These are phyloP conservation scores for Botrytis porri DNA, from an alignment of 2,329 filamentous ascomycete genomes.

Conservation along the genomic window DNA sequence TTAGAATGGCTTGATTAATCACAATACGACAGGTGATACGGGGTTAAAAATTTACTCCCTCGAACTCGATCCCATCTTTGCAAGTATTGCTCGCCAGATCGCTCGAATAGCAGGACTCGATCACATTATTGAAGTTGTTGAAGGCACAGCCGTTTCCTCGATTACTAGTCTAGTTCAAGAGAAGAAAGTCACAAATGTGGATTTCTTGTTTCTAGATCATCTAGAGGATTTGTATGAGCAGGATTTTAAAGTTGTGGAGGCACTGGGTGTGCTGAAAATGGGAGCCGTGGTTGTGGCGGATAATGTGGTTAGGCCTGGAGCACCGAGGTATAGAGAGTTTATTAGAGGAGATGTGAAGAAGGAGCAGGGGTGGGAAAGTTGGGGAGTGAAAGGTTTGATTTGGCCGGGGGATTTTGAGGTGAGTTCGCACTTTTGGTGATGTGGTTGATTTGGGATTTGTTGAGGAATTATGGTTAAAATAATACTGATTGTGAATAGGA, in stretches of 20 bases:
- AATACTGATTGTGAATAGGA: slow-evolving; percentile 10
- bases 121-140: slow-evolving; percentile 64
- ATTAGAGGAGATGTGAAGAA: slow-evolving; percentile 49
- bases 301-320: slow-evolving; percentile 68
- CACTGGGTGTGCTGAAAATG: slow-evolving; percentile 58
- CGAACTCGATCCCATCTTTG: slow-evolving; percentile 70
- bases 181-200: slow-evolving; percentile 55
- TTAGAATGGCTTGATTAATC: neutral
- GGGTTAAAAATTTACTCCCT: slow-evolving; percentile 58
- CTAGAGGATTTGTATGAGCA: slow-evolving; percentile 70
- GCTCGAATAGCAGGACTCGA: slow-evolving; percentile 68
- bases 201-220: slow-evolving; percentile 76
- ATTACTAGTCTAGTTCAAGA: slow-evolving; percentile 55
- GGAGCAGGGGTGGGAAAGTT: slow-evolving; percentile 27
- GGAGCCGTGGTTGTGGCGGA: slow-evolving; percentile 64
- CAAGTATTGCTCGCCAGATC: slow-evolving; percentile 62
- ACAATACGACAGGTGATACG: slow-evolving; percentile 44
- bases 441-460: no score
- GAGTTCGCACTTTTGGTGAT: neutral
- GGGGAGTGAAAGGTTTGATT: slow-evolving; percentile 22
- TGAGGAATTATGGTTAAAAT: neutral
- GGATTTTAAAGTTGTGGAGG: slow-evolving; percentile 72
- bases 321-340: slow-evolving; percentile 66
- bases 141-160: slow-evolving; percentile 63
- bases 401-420: slow-evolving; percentile 22